Evolutionary conservation across 2,329 filamentous ascomycete genomes (phyloP).

Genomic region (Bipolaris zeicola): DNA sequence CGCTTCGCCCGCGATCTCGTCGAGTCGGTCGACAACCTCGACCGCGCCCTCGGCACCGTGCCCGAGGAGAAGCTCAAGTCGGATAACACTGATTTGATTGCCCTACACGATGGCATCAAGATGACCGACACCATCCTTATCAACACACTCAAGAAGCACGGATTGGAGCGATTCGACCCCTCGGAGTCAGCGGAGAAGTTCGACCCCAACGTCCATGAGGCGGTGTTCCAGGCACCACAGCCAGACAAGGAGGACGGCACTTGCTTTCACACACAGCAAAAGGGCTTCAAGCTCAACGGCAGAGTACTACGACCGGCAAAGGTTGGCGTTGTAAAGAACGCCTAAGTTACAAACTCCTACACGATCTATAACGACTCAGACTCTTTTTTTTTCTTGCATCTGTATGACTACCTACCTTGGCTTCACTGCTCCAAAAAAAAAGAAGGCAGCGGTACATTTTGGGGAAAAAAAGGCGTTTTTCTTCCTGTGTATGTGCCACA

Average conservation of each 20-base stretch:
- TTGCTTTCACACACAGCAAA: conserved; percentile 91
- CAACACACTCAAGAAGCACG: conserved; percentile 89
- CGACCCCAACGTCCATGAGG: conserved; percentile 95
- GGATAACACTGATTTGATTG: conserved; percentile 73
- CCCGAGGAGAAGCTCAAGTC: conserved; percentile 72
- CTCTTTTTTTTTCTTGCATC: conserved; percentile 9
- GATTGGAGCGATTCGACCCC: conserved; percentile 86
- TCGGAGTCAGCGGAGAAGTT: conserved; percentile 76
- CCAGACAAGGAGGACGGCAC: conserved; percentile 86
- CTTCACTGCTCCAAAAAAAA: conserved; percentile 10
- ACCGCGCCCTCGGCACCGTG: conserved; percentile 84
- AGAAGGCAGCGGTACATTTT: conserved; percentile 19
- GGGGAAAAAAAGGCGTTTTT: conserved; percentile 24
- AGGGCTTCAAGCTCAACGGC: conserved; percentile 94
- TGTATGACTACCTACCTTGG: conserved; percentile 31
- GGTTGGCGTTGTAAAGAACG: conserved; percentile 93
- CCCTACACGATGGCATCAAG: conserved; percentile 85
- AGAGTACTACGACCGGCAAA: conserved; percentile 88
- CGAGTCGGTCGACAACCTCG: conserved; percentile 95
- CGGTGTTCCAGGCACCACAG: conserved; percentile 90
- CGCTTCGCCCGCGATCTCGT: conserved; percentile 92
- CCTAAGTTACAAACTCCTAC: conserved; percentile 36
- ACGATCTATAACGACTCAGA: neutral
- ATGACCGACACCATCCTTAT: conserved; percentile 94
- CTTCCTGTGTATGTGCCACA: conserved; percentile 13